These are phyloP conservation scores for Aureobasidium subglaciale DNA, from an alignment of 2,329 filamentous ascomycete species.

Conservation along the genomic window DNA sequence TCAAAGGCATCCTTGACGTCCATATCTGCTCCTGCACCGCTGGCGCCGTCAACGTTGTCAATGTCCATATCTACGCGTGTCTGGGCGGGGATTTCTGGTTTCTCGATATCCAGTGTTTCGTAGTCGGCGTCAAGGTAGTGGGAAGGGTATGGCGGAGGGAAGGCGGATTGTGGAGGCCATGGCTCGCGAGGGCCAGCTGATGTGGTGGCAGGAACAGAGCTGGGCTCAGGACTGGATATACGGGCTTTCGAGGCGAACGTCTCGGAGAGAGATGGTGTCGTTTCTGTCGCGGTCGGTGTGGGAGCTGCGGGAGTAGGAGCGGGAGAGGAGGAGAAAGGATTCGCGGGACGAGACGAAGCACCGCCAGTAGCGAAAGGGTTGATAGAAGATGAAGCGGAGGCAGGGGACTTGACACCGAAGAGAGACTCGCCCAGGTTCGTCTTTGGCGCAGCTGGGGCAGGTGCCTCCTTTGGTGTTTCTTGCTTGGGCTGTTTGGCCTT, in stretches of 20 bases:
- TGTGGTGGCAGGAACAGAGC: slow-evolving; percentile 24
- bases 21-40: slow-evolving; percentile 26
- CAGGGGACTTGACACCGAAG: slow-evolving; percentile 55
- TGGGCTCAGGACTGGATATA: slow-evolving; percentile 37
- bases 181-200: slow-evolving; percentile 46
- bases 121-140: slow-evolving; percentile 85
- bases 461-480: slow-evolving; percentile 19
- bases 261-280: slow-evolving; percentile 55
- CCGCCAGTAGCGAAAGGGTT: slow-evolving; percentile 55
- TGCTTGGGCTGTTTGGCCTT: slow-evolving; percentile 26
- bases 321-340: slow-evolving; percentile 50
- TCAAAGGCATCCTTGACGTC: slow-evolving; percentile 44
- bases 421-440: slow-evolving; percentile 58
- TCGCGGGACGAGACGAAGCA: slow-evolving; percentile 48
- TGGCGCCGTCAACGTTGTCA: slow-evolving; percentile 23
- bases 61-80: slow-evolving; percentile 36
- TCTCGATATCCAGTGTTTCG: slow-evolving; percentile 66
- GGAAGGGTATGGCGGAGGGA: slow-evolving; percentile 65
- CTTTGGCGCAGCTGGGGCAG: slow-evolving; percentile 24
- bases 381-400: slow-evolving; percentile 26
- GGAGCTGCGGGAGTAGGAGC: slow-evolving; percentile 38
- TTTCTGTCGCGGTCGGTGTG: slow-evolving; percentile 18
- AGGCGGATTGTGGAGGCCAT: slow-evolving; percentile 63
- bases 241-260: slow-evolving; percentile 67
- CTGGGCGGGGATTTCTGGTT: slow-evolving; percentile 43